A percentile compares a stretch with the other conserved stretches of the same genome.
Evolutionary conservation across 768 basidiomycete species (phyloP).

Genomic region (Mycena crocata): DNA sequence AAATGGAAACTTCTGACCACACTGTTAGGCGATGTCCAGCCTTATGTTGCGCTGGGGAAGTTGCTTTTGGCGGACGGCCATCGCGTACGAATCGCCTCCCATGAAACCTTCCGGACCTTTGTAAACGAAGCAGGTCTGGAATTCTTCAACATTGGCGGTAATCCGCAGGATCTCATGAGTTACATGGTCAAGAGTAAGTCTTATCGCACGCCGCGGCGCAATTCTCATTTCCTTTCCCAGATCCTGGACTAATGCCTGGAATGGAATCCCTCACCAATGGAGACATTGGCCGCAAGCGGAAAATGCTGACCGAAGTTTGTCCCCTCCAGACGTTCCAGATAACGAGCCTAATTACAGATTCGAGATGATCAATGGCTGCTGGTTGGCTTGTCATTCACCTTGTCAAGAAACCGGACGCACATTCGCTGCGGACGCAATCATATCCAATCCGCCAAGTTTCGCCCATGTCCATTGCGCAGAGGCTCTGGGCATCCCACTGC

Average conservation of each 20-base stretch:
- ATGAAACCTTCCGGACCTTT: conserved; percentile 68
- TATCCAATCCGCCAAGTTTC: conserved; percentile 76
- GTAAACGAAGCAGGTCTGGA: conserved; percentile 64
- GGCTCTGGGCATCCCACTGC: conserved; percentile 67
- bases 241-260: conserved; percentile 74
- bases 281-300: conserved; percentile 68
- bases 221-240: conserved; percentile 44
- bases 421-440: conserved; percentile 73
- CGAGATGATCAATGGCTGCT: conserved; percentile 72
- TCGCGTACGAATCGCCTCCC: conserved; percentile 71
- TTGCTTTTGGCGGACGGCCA: conserved; percentile 62
- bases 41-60: conserved; percentile 69
- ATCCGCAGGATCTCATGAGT: conserved; percentile 74
- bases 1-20: neutral
- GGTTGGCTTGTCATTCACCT: conserved; percentile 62
- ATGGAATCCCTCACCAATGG: conserved; percentile 68
- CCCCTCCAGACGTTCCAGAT: neutral
- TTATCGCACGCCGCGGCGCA: conserved; percentile 1
- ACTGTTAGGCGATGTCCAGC: conserved; percentile 70
- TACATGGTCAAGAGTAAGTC: conserved; percentile 78
- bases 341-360: conserved; percentile 9
- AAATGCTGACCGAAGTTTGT: conserved; percentile 63
- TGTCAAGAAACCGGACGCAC: conserved; percentile 54
- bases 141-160: conserved; percentile 71
- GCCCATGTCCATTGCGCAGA: conserved; percentile 76